phyloP scores from a whole-genome alignment of 2,329 filamentous ascomycete species.

The Venturia aucupariae region DNA sequence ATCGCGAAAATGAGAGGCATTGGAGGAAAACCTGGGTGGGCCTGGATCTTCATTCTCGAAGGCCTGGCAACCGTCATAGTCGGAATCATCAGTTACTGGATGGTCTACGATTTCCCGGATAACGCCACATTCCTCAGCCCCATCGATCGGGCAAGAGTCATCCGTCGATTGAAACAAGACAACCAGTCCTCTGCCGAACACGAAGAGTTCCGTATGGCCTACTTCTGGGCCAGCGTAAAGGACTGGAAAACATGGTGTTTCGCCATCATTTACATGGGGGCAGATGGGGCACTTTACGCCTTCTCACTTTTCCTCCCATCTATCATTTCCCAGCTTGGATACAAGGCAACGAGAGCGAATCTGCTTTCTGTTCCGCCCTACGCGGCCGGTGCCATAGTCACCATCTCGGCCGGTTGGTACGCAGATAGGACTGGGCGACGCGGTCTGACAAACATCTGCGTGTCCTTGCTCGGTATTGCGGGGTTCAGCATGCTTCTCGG shows the following conservation, averaged over 20 bases:
- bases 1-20: slow-evolving; percentile 62
- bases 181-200: slow-evolving; percentile 65
- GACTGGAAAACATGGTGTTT: slow-evolving; percentile 80
- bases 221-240: slow-evolving; percentile 61
- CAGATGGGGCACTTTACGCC: slow-evolving; percentile 61
- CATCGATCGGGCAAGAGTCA: slow-evolving; percentile 60
- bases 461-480: slow-evolving; percentile 59
- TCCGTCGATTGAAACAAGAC: slow-evolving; percentile 61
- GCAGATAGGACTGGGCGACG: slow-evolving; percentile 66
- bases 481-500: slow-evolving; percentile 76
- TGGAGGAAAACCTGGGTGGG: slow-evolving; percentile 35
- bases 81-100: slow-evolving; percentile 61
- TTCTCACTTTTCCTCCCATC: slow-evolving; percentile 72
- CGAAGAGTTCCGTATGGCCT: slow-evolving; percentile 64
- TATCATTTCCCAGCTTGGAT: slow-evolving; percentile 55
- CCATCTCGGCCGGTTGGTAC: slow-evolving; percentile 60
- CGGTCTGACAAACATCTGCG: slow-evolving; percentile 69
- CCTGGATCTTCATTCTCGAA: slow-evolving; percentile 36
- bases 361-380: slow-evolving; percentile 70
- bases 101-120: slow-evolving; percentile 75
- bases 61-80: slow-evolving; percentile 62
- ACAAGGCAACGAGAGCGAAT: slow-evolving; percentile 55
- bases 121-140: slow-evolving; percentile 63
- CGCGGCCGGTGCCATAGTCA: slow-evolving; percentile 59
- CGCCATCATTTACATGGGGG: slow-evolving; percentile 71